Evolutionary conservation across 116 monocot species (phyloP).

Genomic region (Papilionanthe hybrid): DNA sequence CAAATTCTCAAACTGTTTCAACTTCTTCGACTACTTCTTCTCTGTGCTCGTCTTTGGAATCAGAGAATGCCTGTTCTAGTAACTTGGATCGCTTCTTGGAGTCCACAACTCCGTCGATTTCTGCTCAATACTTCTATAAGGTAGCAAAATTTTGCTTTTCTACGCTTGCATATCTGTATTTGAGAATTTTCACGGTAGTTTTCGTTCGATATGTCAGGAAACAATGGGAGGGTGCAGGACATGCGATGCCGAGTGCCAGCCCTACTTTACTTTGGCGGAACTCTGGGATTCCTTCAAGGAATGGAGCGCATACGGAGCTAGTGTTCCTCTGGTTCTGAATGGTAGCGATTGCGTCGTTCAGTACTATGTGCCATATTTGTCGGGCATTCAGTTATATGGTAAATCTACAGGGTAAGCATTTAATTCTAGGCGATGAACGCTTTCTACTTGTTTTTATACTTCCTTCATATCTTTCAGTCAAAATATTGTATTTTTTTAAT

Average conservation of each 20-base stretch:
- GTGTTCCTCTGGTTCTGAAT: conserved; percentile 54
- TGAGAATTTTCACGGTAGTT: background rate
- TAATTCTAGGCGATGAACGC: background rate
- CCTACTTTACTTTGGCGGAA: conserved; percentile 42
- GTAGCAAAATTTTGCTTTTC: conserved; percentile 9
- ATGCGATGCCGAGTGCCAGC: conserved; percentile 29
- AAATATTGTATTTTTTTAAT: too few relatives aligned
- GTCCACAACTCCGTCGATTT: conserved; percentile 41
- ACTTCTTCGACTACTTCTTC: background rate
- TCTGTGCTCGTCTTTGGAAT: background rate
- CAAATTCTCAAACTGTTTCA: background rate
- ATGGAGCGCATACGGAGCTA: conserved; percentile 69
- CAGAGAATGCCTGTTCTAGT: background rate
- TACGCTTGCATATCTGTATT: background rate
- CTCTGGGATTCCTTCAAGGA: conserved; percentile 69
- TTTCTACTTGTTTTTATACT: conserved; percentile 1
- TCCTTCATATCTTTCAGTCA: background rate
- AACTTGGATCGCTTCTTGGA: conserved; percentile 56
- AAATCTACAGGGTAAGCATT: conserved; percentile 6
- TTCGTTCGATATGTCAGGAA: conserved; percentile 21
- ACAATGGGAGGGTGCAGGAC: conserved; percentile 34
- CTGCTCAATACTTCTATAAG: conserved; percentile 41
- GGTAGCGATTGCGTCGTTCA: conserved; percentile 48
- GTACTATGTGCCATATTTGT: conserved; percentile 74
- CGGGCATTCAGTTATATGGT: conserved; percentile 60